A percentile compares a stretch with the other conserved stretches of the same genome.
Evolutionary conservation across 1,284 basidiomycete genomes (phyloP).

Genomic region (Cutaneotrichosporon spelunceum): DNA sequence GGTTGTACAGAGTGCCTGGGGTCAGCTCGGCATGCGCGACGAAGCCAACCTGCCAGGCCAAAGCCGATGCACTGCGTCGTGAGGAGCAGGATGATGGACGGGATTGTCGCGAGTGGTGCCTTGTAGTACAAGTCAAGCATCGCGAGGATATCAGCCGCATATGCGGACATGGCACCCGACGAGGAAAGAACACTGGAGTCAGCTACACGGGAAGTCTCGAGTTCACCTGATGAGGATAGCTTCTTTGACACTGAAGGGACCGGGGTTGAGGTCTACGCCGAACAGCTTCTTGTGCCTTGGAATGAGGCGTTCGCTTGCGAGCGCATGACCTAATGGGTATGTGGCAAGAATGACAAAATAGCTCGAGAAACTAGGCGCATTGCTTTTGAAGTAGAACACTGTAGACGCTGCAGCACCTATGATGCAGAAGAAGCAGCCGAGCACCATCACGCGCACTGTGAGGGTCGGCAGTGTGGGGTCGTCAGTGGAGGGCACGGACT

Average conservation of each 20-base stretch:
- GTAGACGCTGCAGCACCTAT: slow-evolving; percentile 55
- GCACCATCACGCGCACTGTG: slow-evolving; percentile 55
- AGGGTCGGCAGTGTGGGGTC: slow-evolving; percentile 56
- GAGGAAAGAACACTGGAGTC: slow-evolving; percentile 53
- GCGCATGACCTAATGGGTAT: slow-evolving; percentile 52
- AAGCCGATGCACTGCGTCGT: slow-evolving; percentile 58
- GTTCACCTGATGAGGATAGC: slow-evolving; percentile 47
- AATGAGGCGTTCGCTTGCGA: slow-evolving; percentile 44
- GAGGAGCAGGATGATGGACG: slow-evolving; percentile 57
- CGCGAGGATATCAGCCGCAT: slow-evolving; percentile 54
- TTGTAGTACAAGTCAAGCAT: slow-evolving; percentile 54
- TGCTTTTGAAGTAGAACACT: slow-evolving; percentile 55
- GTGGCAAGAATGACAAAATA: slow-evolving; percentile 58
- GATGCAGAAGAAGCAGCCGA: slow-evolving; percentile 57
- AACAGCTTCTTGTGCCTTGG: slow-evolving; percentile 31
- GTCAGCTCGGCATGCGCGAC: slow-evolving; percentile 1
- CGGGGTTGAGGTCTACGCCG: slow-evolving; percentile 54
- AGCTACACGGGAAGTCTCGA: background rate
- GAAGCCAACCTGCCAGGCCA: slow-evolving; percentile 53
- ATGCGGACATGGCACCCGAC: slow-evolving; percentile 52
- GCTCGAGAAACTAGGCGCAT: slow-evolving; percentile 55
- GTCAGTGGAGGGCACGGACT: slow-evolving; percentile 57
- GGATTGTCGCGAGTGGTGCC: slow-evolving; percentile 43
- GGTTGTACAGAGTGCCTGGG: slow-evolving; percentile 49
- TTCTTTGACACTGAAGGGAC: slow-evolving; percentile 55